These are phyloP conservation scores for Yamagishiella unicocca DNA, from an alignment of 139 green algal genomes.

Conservation along the genomic window DNA sequence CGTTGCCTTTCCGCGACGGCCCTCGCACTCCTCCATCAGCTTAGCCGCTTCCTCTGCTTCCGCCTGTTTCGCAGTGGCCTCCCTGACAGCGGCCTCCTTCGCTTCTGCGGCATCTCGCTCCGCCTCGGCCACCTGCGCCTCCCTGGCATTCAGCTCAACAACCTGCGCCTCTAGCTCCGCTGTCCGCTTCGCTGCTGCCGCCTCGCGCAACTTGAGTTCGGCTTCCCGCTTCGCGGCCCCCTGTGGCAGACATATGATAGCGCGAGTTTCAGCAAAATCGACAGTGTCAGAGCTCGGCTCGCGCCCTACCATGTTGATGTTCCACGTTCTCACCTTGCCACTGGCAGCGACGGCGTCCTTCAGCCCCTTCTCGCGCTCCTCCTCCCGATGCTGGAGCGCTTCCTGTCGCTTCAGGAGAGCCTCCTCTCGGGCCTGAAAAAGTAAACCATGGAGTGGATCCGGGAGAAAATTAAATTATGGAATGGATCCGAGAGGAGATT, in stretches of 20 bases:
- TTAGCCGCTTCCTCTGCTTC: not conserved
- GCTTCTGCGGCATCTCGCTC: not conserved
- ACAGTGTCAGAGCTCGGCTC: too few relatives aligned
- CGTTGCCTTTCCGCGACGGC: not conserved
- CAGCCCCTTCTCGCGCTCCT: not conserved
- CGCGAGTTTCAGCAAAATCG: too few relatives aligned
- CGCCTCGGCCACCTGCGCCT: not conserved
- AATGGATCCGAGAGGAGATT: too few relatives aligned
- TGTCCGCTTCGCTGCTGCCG: not conserved
- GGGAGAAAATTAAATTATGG: too few relatives aligned
- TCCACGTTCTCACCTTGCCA: not conserved
- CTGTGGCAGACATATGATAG: not conserved
- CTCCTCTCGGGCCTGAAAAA: not conserved
- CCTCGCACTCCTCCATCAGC: not conserved
- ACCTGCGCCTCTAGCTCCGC: not conserved
- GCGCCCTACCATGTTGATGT: too few relatives aligned
- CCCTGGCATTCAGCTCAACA: not conserved
- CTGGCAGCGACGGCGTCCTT: not conserved
- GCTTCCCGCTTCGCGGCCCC: not conserved
- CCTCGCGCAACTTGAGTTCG: not conserved
- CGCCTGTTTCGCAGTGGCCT: not conserved
- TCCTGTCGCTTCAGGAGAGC: constrained; percentile 10
- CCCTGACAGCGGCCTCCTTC: not conserved
- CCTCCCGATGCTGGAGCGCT: not conserved
- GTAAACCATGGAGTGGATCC: too few relatives aligned